phyloP scores from a whole-genome alignment of 805 yeast genomes.

The Wickerhamomyces queroliae region DNA sequence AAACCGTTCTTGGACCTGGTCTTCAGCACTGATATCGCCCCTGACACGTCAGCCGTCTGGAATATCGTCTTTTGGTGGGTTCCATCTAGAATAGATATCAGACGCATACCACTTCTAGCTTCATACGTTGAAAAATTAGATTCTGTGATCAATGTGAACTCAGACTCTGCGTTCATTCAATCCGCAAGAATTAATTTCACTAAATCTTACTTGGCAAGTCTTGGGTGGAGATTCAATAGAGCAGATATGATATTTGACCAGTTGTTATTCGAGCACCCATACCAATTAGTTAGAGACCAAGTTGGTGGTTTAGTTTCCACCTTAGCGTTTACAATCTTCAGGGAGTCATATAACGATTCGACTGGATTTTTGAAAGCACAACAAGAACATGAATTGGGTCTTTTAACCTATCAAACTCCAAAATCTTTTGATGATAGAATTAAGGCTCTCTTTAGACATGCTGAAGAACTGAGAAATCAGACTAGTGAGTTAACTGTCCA shows the following conservation, averaged over 20 bases:
- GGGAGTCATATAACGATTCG: conserved; percentile 34
- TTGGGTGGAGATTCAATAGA: conserved; percentile 50
- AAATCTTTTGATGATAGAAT: conserved; percentile 30
- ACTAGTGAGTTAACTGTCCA: conserved; percentile 39
- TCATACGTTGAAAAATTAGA: conserved; percentile 39
- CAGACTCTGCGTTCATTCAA: conserved; percentile 60
- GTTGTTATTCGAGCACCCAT: conserved; percentile 53
- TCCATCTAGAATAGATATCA: conserved; percentile 56
- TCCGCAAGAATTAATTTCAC: conserved; percentile 55
- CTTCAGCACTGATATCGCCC: conserved; percentile 57
- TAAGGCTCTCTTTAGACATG: conserved; percentile 35
- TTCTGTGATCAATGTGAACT: conserved; percentile 33
- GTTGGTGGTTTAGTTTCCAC: conserved; percentile 48
- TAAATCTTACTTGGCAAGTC: conserved; percentile 40
- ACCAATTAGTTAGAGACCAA: conserved; percentile 65
- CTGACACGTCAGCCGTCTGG: conserved; percentile 75
- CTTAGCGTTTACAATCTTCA: conserved; percentile 34
- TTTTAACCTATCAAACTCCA: conserved; percentile 24
- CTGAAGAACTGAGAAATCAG: conserved; percentile 33
- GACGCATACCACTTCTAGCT: conserved; percentile 56
- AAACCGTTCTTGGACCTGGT: conserved; percentile 37
- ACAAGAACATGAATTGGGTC: conserved; percentile 29
- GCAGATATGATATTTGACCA: conserved; percentile 37
- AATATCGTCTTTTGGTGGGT: conserved; percentile 68
- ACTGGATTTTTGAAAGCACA: conserved; percentile 35